Conservation (phyloP, 2,329 filamentous ascomycete genomes). For the Sclerotinia subarctica region DNA sequence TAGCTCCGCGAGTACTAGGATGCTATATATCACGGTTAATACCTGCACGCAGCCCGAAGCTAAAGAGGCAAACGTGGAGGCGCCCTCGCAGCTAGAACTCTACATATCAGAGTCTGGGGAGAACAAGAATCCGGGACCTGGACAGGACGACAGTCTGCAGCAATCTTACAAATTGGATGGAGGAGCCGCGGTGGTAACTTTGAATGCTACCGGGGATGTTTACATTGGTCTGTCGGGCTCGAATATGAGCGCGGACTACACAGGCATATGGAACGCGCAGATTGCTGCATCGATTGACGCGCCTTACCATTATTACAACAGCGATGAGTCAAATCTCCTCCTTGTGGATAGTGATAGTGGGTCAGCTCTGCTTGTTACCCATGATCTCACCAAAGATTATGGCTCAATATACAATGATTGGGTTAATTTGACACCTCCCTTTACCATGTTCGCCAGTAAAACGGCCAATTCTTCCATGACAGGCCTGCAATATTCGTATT, state of each 20-base stretch:
- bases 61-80: conserved; percentile 28
- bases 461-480: conserved; percentile 55
- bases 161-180: conserved; percentile 28
- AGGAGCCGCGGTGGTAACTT: conserved; percentile 48
- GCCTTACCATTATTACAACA: conserved; percentile 66
- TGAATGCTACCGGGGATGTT: conserved; percentile 63
- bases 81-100: conserved; percentile 70
- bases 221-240: conserved; percentile 76
- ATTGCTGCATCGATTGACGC: conserved; percentile 78
- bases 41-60: conserved; percentile 71
- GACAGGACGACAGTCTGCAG: conserved; percentile 28
- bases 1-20: conserved; percentile 25
- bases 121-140: conserved; percentile 65
- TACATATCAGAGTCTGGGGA: conserved; percentile 67
- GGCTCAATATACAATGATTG: conserved; percentile 50
- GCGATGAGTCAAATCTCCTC: conserved; percentile 50
- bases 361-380: conserved; percentile 75
- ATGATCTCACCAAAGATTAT: conserved; percentile 60
- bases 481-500: conserved; percentile 77
- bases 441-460: conserved; percentile 73
- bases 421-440: conserved; percentile 60
- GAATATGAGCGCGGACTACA: conserved; percentile 49
- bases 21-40: conserved; percentile 77
- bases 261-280: conserved; percentile 73
- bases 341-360: conserved; percentile 83